A percentile compares a stretch with the other conserved stretches of the same genome.
Evolutionary conservation across 257 asterid species (phyloP).

Genomic region (Nicotiana tomentosiformis): DNA sequence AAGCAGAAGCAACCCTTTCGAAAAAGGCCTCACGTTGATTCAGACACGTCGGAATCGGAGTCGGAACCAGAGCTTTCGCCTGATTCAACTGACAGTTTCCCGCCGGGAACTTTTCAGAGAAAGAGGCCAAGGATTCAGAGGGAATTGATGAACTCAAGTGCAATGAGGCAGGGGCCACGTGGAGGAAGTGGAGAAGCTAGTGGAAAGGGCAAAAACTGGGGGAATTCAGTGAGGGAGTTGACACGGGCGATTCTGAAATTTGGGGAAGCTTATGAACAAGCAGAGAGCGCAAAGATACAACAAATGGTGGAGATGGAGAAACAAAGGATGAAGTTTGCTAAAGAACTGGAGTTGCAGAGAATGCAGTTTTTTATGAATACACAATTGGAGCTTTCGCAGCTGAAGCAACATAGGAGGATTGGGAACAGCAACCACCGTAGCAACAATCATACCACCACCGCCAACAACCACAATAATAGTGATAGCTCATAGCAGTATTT

Average conservation of each 20-base stretch:
- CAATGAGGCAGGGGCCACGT: background rate
- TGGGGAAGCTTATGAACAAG: constrained; percentile 80
- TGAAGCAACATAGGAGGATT: constrained; percentile 31
- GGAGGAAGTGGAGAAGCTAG: constrained; percentile 20
- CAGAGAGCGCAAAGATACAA: constrained; percentile 69
- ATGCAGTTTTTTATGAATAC: constrained; percentile 80
- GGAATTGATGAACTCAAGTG: constrained; percentile 4
- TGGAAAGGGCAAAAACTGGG: constrained; percentile 35
- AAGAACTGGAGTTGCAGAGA: constrained; percentile 90
- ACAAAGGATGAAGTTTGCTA: constrained; percentile 85
- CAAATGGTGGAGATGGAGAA: constrained; percentile 91
- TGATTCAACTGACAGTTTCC: constrained; percentile 57
- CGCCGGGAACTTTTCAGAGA: constrained; percentile 36
- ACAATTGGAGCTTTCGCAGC: constrained; percentile 71
- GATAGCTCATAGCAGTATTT: constrained; percentile 62
- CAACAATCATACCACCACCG: background rate
- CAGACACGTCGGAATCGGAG: constrained; percentile 43
- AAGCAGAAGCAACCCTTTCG: constrained; percentile 20
- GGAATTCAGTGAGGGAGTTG: constrained; percentile 52
- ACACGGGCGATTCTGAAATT: constrained; percentile 59
- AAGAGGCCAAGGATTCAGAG: constrained; percentile 41
- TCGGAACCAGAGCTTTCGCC: constrained; percentile 49
- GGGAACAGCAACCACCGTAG: constrained; percentile 26
- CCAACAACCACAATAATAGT: constrained; percentile 20
- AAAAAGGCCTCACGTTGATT: constrained; percentile 34